Evolutionary conservation across 257 asterid genomes (phyloP).

Genomic region (Orobanche coerulescens): DNA sequence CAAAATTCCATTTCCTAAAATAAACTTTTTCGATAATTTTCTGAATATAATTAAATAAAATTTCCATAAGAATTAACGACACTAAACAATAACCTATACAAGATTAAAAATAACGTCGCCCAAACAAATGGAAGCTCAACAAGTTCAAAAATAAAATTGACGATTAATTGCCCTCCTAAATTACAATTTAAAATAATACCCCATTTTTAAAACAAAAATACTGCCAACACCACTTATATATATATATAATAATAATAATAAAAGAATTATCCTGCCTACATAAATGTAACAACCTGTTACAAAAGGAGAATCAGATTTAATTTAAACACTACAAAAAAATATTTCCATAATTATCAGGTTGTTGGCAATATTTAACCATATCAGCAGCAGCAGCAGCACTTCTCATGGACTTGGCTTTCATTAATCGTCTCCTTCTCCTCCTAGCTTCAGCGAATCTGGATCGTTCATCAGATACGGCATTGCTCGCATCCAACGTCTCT

Average conservation of each 20-base stretch:
- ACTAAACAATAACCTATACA: too few species aligned
- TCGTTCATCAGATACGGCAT: conserved; percentile 23
- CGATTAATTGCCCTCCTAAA: neutral
- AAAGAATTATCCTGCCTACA: neutral
- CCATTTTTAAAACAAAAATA: neutral
- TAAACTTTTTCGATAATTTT: too few species aligned
- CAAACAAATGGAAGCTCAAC: too few species aligned
- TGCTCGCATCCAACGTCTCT: conserved; percentile 30
- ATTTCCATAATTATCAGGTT: neutral
- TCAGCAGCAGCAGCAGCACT: neutral
- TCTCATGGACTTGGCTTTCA: conserved; percentile 27
- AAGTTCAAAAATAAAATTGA: too few species aligned
- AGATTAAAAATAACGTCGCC: too few species aligned
- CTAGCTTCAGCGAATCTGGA: conserved; percentile 57
- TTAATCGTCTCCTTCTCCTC: conserved; percentile 38
- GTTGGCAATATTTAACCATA: conserved; percentile 16
- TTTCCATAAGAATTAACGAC: too few species aligned
- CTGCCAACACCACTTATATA: too few species aligned
- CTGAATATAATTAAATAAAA: too few species aligned
- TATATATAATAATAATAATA: too few species aligned
- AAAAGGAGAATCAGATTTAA: neutral
- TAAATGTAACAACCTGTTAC: neutral
- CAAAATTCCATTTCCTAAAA: too few species aligned
- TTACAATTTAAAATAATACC: neutral
- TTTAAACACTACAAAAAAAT: neutral